Conservation (phyloP, 1,284 basidiomycete species). For the Caloboletus firmus region DNA sequence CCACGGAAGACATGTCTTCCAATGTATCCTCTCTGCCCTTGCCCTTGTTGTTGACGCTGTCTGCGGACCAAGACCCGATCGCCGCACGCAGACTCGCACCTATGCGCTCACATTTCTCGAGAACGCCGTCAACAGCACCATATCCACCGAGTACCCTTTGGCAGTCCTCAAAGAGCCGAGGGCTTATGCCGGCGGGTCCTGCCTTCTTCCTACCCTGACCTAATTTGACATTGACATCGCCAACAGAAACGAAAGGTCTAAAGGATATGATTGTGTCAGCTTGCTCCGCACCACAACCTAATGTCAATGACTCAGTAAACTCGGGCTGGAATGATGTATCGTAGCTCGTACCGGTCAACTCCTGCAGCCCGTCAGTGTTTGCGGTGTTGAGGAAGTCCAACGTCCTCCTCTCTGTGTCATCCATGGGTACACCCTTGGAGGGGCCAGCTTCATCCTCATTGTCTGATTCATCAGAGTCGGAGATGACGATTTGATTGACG, state of each 20-base stretch:
- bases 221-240: conserved; percentile 78
- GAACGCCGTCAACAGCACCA: conserved; percentile 85
- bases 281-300: conserved; percentile 84
- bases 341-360: conserved; percentile 75
- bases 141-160: conserved; percentile 89
- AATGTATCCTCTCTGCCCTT: conserved; percentile 35
- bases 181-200: conserved; percentile 78
- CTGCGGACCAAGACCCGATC: conserved; percentile 77
- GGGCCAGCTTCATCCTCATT: conserved; percentile 39
- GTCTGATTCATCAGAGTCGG: conserved; percentile 60
- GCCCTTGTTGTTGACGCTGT: conserved; percentile 43
- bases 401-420: conserved; percentile 46
- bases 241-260: conserved; percentile 79
- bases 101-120: conserved; percentile 86
- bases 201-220: conserved; percentile 82
- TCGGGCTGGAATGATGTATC: neutral
- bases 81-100: conserved; percentile 67
- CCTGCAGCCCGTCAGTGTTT: conserved; percentile 73
- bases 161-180: conserved; percentile 89
- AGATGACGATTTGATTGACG: conserved; percentile 58
- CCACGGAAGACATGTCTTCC: conserved; percentile 27
- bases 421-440: conserved; percentile 21
- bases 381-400: conserved; percentile 88
- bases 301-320: conserved; percentile 14
- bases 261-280: conserved; percentile 78